phyloP scores from a whole-genome alignment of 2,329 filamentous ascomycete genomes.

The Calycina herbarum region DNA sequence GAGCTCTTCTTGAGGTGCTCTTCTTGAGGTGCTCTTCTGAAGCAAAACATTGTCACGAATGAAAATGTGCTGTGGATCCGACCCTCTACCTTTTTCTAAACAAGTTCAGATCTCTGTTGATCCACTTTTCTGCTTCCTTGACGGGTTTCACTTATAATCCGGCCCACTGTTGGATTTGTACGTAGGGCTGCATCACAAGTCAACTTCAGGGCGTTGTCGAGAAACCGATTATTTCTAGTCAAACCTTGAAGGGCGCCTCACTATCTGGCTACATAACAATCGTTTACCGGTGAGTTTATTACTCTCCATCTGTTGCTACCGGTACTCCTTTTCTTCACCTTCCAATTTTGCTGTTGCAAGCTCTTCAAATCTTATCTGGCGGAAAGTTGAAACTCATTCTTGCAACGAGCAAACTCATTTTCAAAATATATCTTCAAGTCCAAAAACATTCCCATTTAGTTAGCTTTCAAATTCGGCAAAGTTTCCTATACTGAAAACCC shows the following conservation, averaged over 20 bases:
- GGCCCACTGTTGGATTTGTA: not conserved
- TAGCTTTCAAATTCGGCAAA: not conserved
- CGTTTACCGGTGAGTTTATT: too few relatives aligned
- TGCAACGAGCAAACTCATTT: not conserved
- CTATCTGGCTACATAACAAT: not conserved
- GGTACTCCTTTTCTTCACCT: too few relatives aligned
- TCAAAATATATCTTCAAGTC: not conserved
- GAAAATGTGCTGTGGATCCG: not conserved
- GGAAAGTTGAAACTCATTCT: not conserved
- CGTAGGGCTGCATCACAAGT: conserved; percentile 1
- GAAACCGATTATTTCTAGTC: not conserved
- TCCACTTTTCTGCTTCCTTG: not conserved
- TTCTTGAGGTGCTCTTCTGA: not conserved
- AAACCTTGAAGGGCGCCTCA: not conserved
- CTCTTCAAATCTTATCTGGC: not conserved
- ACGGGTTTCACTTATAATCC: not conserved
- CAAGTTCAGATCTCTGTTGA: not conserved
- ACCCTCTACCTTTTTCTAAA: not conserved
- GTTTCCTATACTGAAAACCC: not conserved
- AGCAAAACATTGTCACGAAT: not conserved
- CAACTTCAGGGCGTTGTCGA: not conserved
- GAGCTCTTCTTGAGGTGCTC: not conserved
- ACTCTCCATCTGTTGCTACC: too few relatives aligned
- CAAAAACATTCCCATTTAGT: not conserved
- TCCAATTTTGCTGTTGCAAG: too few relatives aligned